Evolutionary conservation across 2,329 filamentous ascomycete species (phyloP).

Genomic region (Knoxdaviesia capensis): DNA sequence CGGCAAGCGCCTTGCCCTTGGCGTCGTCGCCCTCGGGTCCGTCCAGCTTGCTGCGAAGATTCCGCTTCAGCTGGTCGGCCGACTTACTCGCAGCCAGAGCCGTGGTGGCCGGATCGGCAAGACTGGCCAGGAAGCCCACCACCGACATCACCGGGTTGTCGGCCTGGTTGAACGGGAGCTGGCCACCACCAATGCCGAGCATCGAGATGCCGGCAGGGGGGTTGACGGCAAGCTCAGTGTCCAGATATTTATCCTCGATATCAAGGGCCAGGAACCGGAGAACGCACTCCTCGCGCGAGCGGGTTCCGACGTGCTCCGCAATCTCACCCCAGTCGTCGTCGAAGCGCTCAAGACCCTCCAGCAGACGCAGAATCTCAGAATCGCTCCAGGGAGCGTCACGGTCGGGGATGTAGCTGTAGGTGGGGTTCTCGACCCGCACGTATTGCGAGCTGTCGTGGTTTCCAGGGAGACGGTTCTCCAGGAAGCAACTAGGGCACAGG

Average conservation of each 20-base stretch:
- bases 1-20: slow-evolving; percentile 38
- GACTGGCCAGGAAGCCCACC: slow-evolving; percentile 76
- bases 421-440: slow-evolving; percentile 73
- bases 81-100: slow-evolving; percentile 80
- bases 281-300: slow-evolving; percentile 88
- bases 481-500: slow-evolving; percentile 76
- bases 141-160: slow-evolving; percentile 97
- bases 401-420: slow-evolving; percentile 58
- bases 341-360: slow-evolving; percentile 81
- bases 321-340: slow-evolving; percentile 94
- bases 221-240: slow-evolving; percentile 40
- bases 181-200: slow-evolving; percentile 54
- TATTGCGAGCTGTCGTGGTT: slow-evolving; percentile 68
- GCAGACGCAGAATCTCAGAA: slow-evolving; percentile 66
- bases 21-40: slow-evolving; percentile 19
- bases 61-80: slow-evolving; percentile 66
- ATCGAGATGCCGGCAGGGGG: slow-evolving; percentile 38
- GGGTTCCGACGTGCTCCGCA: slow-evolving; percentile 75
- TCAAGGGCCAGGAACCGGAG: slow-evolving; percentile 91
- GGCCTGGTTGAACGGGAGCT: slow-evolving; percentile 73
- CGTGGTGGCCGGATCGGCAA: slow-evolving; percentile 77
- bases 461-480: slow-evolving; percentile 63
- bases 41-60: slow-evolving; percentile 61
- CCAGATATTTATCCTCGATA: slow-evolving; percentile 92
- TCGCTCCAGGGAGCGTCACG: slow-evolving; percentile 82